These are phyloP conservation scores for Sporothrix euskadiensis DNA, from an alignment of 2,329 filamentous ascomycete species.

Conservation along the genomic window DNA sequence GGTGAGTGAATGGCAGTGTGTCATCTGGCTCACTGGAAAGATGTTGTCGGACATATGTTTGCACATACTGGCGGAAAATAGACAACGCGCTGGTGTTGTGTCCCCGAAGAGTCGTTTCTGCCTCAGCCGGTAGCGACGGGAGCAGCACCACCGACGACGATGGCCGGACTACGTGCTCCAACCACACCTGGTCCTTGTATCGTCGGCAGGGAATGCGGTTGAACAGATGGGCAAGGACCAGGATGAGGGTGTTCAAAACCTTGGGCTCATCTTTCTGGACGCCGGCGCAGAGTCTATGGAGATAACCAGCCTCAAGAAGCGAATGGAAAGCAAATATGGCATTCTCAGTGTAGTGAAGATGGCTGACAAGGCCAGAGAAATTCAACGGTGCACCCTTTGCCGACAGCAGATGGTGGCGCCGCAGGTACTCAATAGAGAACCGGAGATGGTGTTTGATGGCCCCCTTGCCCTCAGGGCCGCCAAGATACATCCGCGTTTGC, in stretches of 20 bases:
- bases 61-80: constrained; percentile 68
- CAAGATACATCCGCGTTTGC: constrained; percentile 69
- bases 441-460: constrained; percentile 73
- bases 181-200: constrained; percentile 48
- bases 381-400: constrained; percentile 64
- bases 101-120: constrained; percentile 55
- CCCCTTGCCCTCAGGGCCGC: constrained; percentile 66
- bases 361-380: constrained; percentile 68
- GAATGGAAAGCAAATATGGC: constrained; percentile 76
- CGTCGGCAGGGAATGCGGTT: constrained; percentile 55
- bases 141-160: constrained; percentile 67
- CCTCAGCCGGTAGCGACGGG: constrained; percentile 60
- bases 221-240: constrained; percentile 72
- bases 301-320: constrained; percentile 69
- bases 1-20: constrained; percentile 58
- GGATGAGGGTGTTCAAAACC: constrained; percentile 55
- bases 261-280: constrained; percentile 52
- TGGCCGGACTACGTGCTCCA: constrained; percentile 51
- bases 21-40: constrained; percentile 52
- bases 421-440: constrained; percentile 78
- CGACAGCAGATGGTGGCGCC: constrained; percentile 66
- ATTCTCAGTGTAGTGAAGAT: constrained; percentile 76
- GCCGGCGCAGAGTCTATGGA: constrained; percentile 60
- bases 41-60: constrained; percentile 67
- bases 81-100: constrained; percentile 67